Evolutionary conservation across 371 early-diverging fungal genomes (phyloP), one percentile per base, ranked within the genome.

Genomic region (Funneliformis caledonium): DNA sequence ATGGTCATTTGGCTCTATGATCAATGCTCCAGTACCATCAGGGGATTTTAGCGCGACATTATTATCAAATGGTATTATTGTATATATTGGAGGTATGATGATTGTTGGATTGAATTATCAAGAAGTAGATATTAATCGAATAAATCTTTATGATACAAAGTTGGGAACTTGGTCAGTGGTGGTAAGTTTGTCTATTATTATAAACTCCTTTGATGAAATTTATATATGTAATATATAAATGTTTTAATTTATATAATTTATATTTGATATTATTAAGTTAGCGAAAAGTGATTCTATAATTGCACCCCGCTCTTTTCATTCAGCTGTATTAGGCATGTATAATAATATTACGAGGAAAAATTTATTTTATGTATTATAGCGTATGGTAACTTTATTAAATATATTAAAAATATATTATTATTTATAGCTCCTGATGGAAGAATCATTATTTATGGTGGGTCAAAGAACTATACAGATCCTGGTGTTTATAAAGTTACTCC

Each of bases 61-160:
- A 0, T 31, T 73, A 14, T n/a, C 48, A 11, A 56, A 37, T 56
- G 59, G 59, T 26, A 26, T 48, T n/a, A 73, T 73, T 50, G 4
- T 69, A 4, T 73, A 73, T 73, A 31, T 73, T 12, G 73, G 73
- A 4, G 73, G 73, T n/a, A n/a, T n/a, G n/a, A n/a, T n/a, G n/a
- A n/a, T n/a, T n/a, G n/a, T n/a, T n/a, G n/a, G n/a, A n/a, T n/a
- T n/a, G n/a, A n/a, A n/a, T n/a, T n/a, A n/a, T n/a, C 1, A 14
- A 5, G 37, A 31, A 12, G 65, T 65, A 4, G 37, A 65, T 65
- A 31, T 65, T 26, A 12, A 26, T 16, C 14, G 31, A 31, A 64
- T 64, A 0, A 22, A 22, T 1, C 10, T 64, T 33, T 64, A 31
- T 64, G 31, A 64, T 11, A 64, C 64, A 12, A 33, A 64, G 8